Base-by-base conservation (phyloP, 768 basidiomycete genomes). In the Cystobasidium ongulense region DNA sequence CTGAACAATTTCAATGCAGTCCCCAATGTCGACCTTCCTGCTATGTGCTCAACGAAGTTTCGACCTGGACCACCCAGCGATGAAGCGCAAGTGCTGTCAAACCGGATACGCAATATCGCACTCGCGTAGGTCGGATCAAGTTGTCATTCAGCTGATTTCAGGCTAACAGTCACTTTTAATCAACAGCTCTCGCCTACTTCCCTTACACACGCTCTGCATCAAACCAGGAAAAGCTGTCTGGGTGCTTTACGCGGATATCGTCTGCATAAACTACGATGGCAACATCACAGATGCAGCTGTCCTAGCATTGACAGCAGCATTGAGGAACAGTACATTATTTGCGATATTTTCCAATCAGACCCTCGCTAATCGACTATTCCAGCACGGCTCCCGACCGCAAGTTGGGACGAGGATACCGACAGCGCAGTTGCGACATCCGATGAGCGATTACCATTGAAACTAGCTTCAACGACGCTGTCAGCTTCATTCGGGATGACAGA, bases 191-290 rank as follows among this genome's bases (percentile, higher is more conserved):
- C 84, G 84, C 25, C 79, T 89, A 17, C 76, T 98, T 8, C 83
- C 89, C 0, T 84, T 88, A 1, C 80, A 84, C 1, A 86, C 87
- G 2, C 86, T 98, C 1, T 89, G 88, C 80, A 96, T 99, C 72
- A 85, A 89, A 18, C 85, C 86, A 0, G 88, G 87, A 1, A 90
- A 89, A 79, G 85, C 91, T 0, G 92, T 84, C 0, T 99, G 93
- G 92, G 89, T 89, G 33, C 84, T 98, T n/a, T 98, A 97, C 79
- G 85, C 97, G 77, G 96, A 99, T 76, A 87, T 90, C 33, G 90
- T 89, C 0, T 97, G 95, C 80, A 91, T 99, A 76, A 98, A 96
- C 82, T 96, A 95, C 79, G 94, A 98, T 80, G 96, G 96, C 4
- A 98, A 97, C 79, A 89, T 85, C 0, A 92, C 94, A 74, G 96